Conservation (phyloP, 2,329 filamentous ascomycete genomes). For the Diaporthe sp. region DNA sequence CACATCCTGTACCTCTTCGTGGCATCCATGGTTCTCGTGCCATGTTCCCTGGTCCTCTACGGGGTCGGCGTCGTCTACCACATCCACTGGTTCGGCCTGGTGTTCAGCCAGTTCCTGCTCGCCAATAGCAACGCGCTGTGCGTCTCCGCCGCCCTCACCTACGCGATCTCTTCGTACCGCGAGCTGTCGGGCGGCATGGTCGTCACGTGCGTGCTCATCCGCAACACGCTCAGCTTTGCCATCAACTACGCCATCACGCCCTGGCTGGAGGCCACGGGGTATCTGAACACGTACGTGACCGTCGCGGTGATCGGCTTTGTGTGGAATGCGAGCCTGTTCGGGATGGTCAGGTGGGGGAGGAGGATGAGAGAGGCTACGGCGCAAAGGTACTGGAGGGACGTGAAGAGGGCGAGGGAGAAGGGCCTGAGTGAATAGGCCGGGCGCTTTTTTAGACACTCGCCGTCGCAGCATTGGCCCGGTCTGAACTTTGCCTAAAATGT, state of each 20-base stretch:
- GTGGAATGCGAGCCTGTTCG: conserved; percentile 57
- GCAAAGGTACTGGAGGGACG: conserved; percentile 34
- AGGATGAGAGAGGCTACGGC: conserved; percentile 20
- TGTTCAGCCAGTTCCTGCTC: conserved; percentile 47
- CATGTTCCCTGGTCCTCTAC: conserved; percentile 44
- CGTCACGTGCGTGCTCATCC: conserved; percentile 51
- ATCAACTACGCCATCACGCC: conserved; percentile 54
- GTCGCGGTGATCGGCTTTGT: conserved; percentile 53
- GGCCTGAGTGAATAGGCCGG: conserved; percentile 15
- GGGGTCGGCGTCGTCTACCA: conserved; percentile 48
- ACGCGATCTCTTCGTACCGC: conserved; percentile 50
- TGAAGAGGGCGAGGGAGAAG: conserved; percentile 28
- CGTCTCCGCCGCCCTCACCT: conserved; percentile 47
- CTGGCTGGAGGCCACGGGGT: conserved; percentile 52
- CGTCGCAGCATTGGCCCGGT: background rate
- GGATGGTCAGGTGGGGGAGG: conserved; percentile 61
- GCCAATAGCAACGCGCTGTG: conserved; percentile 49
- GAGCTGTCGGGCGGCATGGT: conserved; percentile 50
- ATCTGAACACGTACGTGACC: conserved; percentile 55
- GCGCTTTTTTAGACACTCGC: background rate
- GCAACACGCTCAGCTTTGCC: conserved; percentile 57
- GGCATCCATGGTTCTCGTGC: conserved; percentile 42
- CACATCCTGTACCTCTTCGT: conserved; percentile 45
- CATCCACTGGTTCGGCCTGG: conserved; percentile 51
- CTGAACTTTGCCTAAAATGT: background rate